Conservation (phyloP, 2,329 filamentous ascomycete genomes). For the Furcasterigmium sp. region DNA sequence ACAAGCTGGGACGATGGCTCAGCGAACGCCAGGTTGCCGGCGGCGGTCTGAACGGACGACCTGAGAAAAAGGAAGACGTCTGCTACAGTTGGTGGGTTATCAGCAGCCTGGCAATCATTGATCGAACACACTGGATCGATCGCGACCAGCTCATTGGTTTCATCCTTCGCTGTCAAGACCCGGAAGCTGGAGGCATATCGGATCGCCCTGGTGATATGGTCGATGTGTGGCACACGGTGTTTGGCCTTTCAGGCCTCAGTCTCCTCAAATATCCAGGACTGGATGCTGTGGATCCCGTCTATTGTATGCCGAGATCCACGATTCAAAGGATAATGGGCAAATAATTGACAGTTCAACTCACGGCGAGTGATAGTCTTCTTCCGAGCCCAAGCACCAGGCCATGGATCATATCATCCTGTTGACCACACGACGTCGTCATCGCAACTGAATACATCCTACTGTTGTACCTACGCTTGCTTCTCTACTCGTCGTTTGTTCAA, state of each 20-base stretch:
- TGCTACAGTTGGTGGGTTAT: constrained; percentile 99
- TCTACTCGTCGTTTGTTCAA: too few species aligned
- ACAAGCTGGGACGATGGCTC: constrained; percentile 82
- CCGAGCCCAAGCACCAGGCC: too few species aligned
- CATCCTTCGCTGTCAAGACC: constrained; percentile 85
- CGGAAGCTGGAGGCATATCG: constrained; percentile 76
- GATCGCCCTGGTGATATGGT: constrained; percentile 93
- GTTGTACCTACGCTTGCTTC: too few species aligned
- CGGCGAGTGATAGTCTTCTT: too few species aligned
- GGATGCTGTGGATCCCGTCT: constrained; percentile 79
- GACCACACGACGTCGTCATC: too few species aligned
- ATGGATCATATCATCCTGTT: too few species aligned
- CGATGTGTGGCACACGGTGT: constrained; percentile 93
- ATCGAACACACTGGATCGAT: constrained; percentile 89
- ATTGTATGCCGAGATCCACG: constrained; percentile 71
- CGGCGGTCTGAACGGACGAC: constrained; percentile 87
- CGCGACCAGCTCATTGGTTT: constrained; percentile 70
- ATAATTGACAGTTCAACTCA: neutral
- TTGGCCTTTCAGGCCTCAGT: constrained; percentile 83
- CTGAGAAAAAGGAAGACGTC: constrained; percentile 93
- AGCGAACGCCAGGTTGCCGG: constrained; percentile 85
- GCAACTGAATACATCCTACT: too few species aligned
- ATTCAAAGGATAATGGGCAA: constrained; percentile 52
- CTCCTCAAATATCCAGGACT: constrained; percentile 73
- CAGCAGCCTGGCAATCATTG: constrained; percentile 86